These are phyloP conservation scores for Rugonectria rugulosa DNA, from an alignment of 2,329 filamentous ascomycete genomes.

Conservation along the genomic window DNA sequence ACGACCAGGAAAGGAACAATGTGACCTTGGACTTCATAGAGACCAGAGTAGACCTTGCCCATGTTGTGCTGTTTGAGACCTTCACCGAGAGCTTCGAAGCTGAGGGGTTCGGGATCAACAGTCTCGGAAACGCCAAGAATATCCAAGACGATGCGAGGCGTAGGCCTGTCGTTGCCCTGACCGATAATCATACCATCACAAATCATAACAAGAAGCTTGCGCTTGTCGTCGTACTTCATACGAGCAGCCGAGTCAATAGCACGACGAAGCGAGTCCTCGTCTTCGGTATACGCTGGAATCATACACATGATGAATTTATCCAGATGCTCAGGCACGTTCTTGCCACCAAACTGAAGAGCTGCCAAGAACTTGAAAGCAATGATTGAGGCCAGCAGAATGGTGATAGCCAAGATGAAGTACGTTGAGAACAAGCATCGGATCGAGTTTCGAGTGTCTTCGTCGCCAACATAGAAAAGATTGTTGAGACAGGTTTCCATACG, in stretches of 20 bases:
- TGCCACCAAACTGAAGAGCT: slow-evolving; percentile 89
- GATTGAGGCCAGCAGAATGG: slow-evolving; percentile 78
- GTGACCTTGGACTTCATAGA: slow-evolving; percentile 97
- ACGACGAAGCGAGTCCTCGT: slow-evolving; percentile 95
- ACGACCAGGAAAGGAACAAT: slow-evolving; percentile 97
- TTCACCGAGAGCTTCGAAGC: slow-evolving; percentile 95
- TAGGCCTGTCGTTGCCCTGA: slow-evolving; percentile 95
- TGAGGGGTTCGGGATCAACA: slow-evolving; percentile 93
- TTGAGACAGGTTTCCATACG: slow-evolving; percentile 86
- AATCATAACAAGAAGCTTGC: slow-evolving; percentile 89
- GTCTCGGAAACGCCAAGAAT: slow-evolving; percentile 95
- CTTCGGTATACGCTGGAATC: slow-evolving; percentile 97
- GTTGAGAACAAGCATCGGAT: slow-evolving; percentile 83
- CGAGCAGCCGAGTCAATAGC: slow-evolving; percentile 95
- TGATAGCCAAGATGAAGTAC: slow-evolving; percentile 88
- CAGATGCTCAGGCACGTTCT: slow-evolving; percentile 92
- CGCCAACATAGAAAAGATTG: slow-evolving; percentile 93
- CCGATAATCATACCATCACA: slow-evolving; percentile 99
- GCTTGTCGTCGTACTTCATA: slow-evolving; percentile 98
- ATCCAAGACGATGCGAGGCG: slow-evolving; percentile 93
- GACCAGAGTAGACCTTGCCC: slow-evolving; percentile 97
- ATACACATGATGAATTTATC: slow-evolving; percentile 99
- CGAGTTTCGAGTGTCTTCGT: slow-evolving; percentile 91
- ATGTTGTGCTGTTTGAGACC: slow-evolving; percentile 99
- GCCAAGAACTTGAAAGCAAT: slow-evolving; percentile 97